Conservation (phyloP, 768 basidiomycete genomes). For the Lactarius tabidus region DNA sequence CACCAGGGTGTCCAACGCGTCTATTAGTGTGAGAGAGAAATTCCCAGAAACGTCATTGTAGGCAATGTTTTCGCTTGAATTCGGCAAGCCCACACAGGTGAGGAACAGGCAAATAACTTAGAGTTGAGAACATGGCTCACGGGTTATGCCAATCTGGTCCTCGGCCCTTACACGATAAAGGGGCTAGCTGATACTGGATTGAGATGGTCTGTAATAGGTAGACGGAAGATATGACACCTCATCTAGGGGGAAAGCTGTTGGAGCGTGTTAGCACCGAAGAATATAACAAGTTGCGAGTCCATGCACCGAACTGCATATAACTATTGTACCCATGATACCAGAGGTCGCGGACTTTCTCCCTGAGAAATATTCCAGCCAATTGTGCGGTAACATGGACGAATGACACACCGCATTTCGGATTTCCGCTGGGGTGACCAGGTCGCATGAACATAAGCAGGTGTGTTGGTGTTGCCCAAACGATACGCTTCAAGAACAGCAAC, state of each 20-base stretch:
- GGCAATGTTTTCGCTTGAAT: slow-evolving; percentile 60
- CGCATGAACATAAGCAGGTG: slow-evolving; percentile 11
- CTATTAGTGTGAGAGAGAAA: slow-evolving; percentile 79
- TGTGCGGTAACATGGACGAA: background rate
- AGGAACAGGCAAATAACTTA: background rate
- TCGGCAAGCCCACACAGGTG: slow-evolving; percentile 31
- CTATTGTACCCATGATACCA: slow-evolving; percentile 90
- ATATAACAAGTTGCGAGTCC: slow-evolving; percentile 19
- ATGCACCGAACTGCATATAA: slow-evolving; percentile 79
- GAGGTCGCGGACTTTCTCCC: slow-evolving; percentile 67
- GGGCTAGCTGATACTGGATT: slow-evolving; percentile 57
- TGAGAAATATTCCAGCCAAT: slow-evolving; percentile 29
- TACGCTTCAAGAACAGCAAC: slow-evolving; percentile 37
- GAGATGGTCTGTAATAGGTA: slow-evolving; percentile 6
- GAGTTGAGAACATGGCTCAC: slow-evolving; percentile 42
- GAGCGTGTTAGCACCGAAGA: slow-evolving; percentile 16
- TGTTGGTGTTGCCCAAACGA: slow-evolving; percentile 15
- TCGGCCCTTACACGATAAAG: slow-evolving; percentile 79
- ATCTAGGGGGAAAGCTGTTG: slow-evolving; percentile 75
- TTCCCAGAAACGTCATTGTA: slow-evolving; percentile 94
- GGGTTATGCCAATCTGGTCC: slow-evolving; percentile 85
- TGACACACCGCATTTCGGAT: slow-evolving; percentile 48
- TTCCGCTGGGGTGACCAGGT: slow-evolving; percentile 59
- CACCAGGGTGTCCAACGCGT: slow-evolving; percentile 85
- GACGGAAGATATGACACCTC: slow-evolving; percentile 48